A percentile compares a stretch with the other conserved stretches of the same genome.
Evolutionary conservation across 768 basidiomycete genomes (phyloP).

Genomic region (Pleurotus tuber-regium): DNA sequence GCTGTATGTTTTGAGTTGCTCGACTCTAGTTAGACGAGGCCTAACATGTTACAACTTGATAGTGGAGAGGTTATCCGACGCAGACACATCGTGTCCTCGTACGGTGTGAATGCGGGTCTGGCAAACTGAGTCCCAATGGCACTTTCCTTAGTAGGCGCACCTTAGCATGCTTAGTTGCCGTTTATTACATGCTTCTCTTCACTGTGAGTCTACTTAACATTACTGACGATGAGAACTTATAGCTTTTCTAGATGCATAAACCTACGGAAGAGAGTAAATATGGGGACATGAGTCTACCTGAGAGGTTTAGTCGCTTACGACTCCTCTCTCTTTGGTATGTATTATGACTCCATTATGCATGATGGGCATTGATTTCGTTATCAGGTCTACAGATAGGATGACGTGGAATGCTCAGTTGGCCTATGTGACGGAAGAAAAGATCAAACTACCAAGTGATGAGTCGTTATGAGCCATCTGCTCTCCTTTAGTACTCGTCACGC

Average conservation of each 20-base stretch:
- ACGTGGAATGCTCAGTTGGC: conserved; percentile 5
- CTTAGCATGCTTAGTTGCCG: neutral
- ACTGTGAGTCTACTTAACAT: neutral
- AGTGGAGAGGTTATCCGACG: conserved; percentile 3
- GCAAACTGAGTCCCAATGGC: neutral
- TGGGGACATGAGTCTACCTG: conserved; percentile 4
- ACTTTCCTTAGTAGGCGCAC: conserved; percentile 2
- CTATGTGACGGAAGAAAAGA: conserved; percentile 6
- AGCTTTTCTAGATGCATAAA: neutral
- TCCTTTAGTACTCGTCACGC: neutral
- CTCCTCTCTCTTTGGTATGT: conserved; percentile 5
- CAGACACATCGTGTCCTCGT: neutral
- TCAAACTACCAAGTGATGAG: neutral
- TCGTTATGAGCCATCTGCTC: neutral
- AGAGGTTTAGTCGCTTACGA: conserved; percentile 5
- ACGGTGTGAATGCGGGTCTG: neutral
- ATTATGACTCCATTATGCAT: neutral
- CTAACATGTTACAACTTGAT: neutral
- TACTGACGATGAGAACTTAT: neutral
- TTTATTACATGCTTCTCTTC: conserved; percentile 3
- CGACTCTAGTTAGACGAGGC: neutral
- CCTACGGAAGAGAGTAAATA: neutral
- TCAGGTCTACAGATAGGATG: neutral
- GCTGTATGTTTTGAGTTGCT: neutral
- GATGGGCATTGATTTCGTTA: too few relatives aligned